phyloP scores from a whole-genome alignment of 768 basidiomycete genomes.

The Amanita jacksonii region DNA sequence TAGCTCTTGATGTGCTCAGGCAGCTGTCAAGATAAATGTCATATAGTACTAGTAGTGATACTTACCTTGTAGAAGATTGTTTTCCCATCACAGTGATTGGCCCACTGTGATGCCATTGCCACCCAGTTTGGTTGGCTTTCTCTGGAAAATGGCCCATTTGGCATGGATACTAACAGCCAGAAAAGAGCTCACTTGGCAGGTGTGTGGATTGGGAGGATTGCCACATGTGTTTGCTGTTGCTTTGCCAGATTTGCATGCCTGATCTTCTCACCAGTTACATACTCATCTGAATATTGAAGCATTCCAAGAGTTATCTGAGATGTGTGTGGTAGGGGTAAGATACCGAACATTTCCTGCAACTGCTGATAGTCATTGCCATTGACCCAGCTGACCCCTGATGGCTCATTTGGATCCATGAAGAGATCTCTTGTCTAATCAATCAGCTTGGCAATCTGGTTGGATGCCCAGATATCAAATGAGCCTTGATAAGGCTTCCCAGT shows the following conservation, averaged over 20 bases:
- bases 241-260: conserved; percentile 14
- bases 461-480: conserved; percentile 15
- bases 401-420: not conserved
- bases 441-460: conserved; percentile 8
- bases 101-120: conserved; percentile 9
- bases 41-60: not conserved
- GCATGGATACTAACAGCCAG: not conserved
- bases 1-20: too few relatives aligned
- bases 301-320: conserved; percentile 1
- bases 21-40: conserved; percentile 4
- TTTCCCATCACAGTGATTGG: conserved; percentile 9
- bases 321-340: conserved; percentile 1
- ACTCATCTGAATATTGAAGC: conserved; percentile 1
- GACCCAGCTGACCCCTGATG: conserved; percentile 9
- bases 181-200: conserved; percentile 16
- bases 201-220: conserved; percentile 21
- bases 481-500: conserved; percentile 14
- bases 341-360: conserved; percentile 9
- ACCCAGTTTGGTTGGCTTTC: conserved; percentile 11
- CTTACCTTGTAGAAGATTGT: conserved; percentile 10
- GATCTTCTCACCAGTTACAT: conserved; percentile 6
- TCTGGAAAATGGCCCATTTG: not conserved
- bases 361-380: conserved; percentile 10
- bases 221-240: conserved; percentile 17
- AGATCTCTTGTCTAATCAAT: not conserved